Percentiles rank a stretch among this genome's conserved stretches.
Conservation (phyloP, 257 asterid genomes). For the Striga asiatica region DNA sequence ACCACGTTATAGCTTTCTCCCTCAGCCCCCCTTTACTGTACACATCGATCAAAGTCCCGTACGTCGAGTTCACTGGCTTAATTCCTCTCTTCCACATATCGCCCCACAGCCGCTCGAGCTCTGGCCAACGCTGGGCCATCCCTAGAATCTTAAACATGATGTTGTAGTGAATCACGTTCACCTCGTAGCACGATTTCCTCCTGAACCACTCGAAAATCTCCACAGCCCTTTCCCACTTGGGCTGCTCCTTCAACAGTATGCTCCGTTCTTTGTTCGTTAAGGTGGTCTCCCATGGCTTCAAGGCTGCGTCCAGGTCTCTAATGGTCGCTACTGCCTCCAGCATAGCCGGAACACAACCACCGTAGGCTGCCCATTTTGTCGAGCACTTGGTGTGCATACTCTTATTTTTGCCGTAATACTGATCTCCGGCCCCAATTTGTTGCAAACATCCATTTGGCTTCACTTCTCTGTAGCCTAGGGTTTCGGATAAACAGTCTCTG, state of each 20-base stretch:
- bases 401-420: conserved; percentile 6
- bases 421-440: conserved; percentile 7
- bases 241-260: conserved; percentile 84
- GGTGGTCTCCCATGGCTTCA: conserved; percentile 65
- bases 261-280: conserved; percentile 76
- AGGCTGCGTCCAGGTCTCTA: conserved; percentile 60
- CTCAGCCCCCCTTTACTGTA: conserved; percentile 58
- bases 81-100: conserved; percentile 56
- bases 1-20: conserved; percentile 58
- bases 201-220: conserved; percentile 86
- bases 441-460: conserved; percentile 14
- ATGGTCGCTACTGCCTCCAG: conserved; percentile 49
- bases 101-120: conserved; percentile 49
- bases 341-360: conserved; percentile 72
- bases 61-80: conserved; percentile 68
- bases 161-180: conserved; percentile 85
- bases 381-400: conserved; percentile 46
- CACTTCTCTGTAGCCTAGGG: conserved; percentile 16
- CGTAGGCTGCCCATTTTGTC: conserved; percentile 77
- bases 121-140: conserved; percentile 49
- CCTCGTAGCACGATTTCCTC: conserved; percentile 57
- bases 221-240: conserved; percentile 72
- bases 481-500: conserved; percentile 1
- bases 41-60: conserved; percentile 89
- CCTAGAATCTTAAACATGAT: conserved; percentile 77